A percentile compares a stretch with the other conserved stretches of the same genome.
Conservation (phyloP, 345 rosid genomes). For the Eucalyptus marginata region DNA sequence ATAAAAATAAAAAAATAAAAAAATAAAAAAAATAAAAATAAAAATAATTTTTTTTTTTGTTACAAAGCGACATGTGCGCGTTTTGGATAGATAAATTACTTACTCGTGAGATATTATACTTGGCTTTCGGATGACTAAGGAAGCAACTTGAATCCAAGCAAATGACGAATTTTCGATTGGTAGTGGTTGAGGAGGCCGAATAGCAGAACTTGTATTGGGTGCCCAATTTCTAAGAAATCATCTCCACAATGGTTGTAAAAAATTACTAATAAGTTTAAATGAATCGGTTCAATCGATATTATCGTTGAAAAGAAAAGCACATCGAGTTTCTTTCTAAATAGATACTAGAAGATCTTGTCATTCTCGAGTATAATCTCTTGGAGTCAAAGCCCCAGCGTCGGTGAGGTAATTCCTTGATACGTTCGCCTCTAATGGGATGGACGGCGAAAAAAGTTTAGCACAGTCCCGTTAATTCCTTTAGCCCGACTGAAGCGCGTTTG, state of each 20-base stretch:
- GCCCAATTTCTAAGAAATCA: not conserved
- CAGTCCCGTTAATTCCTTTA: not conserved
- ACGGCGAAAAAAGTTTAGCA: not conserved
- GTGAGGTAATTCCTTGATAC: not conserved
- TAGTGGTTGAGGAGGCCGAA: fast-evolving
- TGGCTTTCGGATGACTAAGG: not conserved
- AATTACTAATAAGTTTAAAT: fast-evolving
- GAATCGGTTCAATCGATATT: fast-evolving
- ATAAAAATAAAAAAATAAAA: too few relatives aligned
- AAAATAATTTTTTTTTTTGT: not conserved
- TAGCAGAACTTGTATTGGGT: not conserved
- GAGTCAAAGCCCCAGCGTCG: not conserved
- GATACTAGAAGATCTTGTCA: not conserved
- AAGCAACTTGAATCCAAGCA: not conserved
- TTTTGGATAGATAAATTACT: not conserved
- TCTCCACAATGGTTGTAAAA: not conserved
- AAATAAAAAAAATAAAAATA: too few relatives aligned
- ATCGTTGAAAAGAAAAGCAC: not conserved
- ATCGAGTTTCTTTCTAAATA: not conserved
- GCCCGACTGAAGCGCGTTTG: not conserved
- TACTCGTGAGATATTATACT: not conserved
- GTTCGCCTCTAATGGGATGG: not conserved
- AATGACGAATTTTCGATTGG: not conserved
- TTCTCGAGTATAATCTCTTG: not conserved
- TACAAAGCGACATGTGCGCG: fast-evolving